phyloP scores from a whole-genome alignment of 2,329 filamentous ascomycete genomes.

The Beauveria australis region DNA sequence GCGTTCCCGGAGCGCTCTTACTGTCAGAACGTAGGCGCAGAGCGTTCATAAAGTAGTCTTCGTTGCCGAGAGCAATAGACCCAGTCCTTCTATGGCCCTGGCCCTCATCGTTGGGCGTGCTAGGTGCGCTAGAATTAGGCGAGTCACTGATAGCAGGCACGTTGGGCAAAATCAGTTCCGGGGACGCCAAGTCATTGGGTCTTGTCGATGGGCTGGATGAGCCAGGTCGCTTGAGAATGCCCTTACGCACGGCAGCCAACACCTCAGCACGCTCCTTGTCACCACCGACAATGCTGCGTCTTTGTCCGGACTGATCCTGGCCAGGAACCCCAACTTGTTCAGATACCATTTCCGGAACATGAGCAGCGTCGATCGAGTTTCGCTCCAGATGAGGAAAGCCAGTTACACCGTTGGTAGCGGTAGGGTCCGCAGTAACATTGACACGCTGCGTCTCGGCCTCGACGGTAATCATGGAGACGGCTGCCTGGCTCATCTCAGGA shows the following conservation, averaged over 20 bases:
- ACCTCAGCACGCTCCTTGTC: slow-evolving; percentile 88
- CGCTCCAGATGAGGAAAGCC: slow-evolving; percentile 79
- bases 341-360: slow-evolving; percentile 33
- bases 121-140: slow-evolving; percentile 76
- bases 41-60: slow-evolving; percentile 83
- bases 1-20: slow-evolving; percentile 74
- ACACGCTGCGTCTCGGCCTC: slow-evolving; percentile 37
- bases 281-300: slow-evolving; percentile 85
- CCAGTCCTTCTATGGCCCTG: slow-evolving; percentile 58
- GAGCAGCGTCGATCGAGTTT: slow-evolving; percentile 65
- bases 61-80: slow-evolving; percentile 66
- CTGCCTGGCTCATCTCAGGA: slow-evolving; percentile 63
- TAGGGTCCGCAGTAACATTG: slow-evolving; percentile 49
- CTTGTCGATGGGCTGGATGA: slow-evolving; percentile 60
- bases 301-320: slow-evolving; percentile 53
- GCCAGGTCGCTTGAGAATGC: slow-evolving; percentile 76
- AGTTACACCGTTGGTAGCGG: slow-evolving; percentile 60
- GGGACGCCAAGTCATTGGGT: slow-evolving; percentile 45
- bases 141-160: slow-evolving; percentile 64
- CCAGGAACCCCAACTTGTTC: slow-evolving; percentile 49
- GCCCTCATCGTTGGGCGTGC: slow-evolving; percentile 75
- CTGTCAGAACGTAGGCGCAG: slow-evolving; percentile 66
- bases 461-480: slow-evolving; percentile 87
- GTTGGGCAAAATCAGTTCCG: slow-evolving; percentile 49
- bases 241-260: slow-evolving; percentile 85